These are phyloP conservation scores for Sonneratia caseolaris DNA, from an alignment of 345 rosid genomes.

Conservation along the genomic window DNA sequence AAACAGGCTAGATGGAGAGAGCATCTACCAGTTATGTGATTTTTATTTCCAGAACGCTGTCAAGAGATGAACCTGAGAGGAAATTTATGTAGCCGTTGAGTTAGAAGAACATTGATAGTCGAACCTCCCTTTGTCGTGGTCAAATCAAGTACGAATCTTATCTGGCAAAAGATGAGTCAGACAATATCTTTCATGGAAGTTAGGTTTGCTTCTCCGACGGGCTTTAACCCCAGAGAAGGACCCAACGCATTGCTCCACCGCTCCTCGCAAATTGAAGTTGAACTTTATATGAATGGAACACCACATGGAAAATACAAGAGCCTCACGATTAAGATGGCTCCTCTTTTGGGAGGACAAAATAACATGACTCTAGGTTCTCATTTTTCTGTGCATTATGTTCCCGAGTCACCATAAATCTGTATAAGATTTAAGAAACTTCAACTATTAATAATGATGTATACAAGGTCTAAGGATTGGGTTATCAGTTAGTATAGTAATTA, in stretches of 20 bases:
- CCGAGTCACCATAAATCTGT: neutral
- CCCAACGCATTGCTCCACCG: neutral
- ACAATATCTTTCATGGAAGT: neutral
- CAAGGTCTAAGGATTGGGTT: neutral
- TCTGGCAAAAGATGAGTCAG: neutral
- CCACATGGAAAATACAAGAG: neutral
- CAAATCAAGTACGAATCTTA: neutral
- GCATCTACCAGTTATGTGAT: neutral
- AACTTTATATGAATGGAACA: neutral
- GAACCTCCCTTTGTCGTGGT: neutral
- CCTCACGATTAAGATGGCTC: neutral
- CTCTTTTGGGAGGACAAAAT: neutral
- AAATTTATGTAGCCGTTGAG: conserved; percentile 1
- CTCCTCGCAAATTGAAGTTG: neutral
- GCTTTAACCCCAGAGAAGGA: neutral
- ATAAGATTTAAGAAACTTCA: neutral
- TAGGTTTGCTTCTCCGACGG: neutral
- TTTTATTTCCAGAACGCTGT: neutral
- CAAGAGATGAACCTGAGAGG: neutral
- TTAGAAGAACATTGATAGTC: neutral
- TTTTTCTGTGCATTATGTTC: neutral
- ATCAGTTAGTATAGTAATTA: neutral
- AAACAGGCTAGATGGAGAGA: neutral
- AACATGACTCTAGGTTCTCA: neutral
- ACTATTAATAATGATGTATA: neutral